A percentile compares a stretch with the other conserved stretches of the same genome.
Conservation (phyloP, 345 rosid genomes). For the Euphorbia tirucalli region DNA sequence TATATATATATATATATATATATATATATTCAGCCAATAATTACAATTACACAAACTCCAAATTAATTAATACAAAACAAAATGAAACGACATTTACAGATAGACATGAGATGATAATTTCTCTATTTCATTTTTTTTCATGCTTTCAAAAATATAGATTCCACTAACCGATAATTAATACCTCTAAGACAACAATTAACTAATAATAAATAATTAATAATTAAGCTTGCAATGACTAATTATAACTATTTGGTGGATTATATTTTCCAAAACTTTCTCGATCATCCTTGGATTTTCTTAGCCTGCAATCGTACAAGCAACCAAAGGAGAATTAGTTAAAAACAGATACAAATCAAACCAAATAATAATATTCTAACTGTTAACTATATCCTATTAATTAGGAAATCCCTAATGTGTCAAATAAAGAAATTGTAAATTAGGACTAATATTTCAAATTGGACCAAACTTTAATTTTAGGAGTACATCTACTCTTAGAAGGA, state of each 20-base stretch:
- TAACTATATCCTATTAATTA: no score
- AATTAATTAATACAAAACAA: background rate
- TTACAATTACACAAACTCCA: background rate
- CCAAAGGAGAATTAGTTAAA: background rate
- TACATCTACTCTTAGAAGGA: no score
- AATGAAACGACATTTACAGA: background rate
- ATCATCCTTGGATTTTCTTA: constrained; percentile 29
- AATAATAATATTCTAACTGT: no score
- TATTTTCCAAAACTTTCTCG: background rate
- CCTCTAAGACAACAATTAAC: background rate
- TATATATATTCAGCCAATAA: background rate
- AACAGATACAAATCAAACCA: background rate
- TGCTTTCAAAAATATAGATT: no score
- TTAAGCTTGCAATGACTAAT: background rate
- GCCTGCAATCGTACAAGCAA: constrained; percentile 24
- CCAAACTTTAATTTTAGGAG: no score
- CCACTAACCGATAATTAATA: no score
- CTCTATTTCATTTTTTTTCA: no score
- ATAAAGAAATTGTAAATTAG: no score
- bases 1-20: background rate
- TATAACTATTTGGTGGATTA: background rate
- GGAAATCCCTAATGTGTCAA: no score
- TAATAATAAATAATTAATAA: no score
- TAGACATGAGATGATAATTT: no score
- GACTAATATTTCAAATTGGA: no score